phyloP scores from a whole-genome alignment of 2,329 filamentous ascomycete genomes.

The Sporothrix phasma region DNA sequence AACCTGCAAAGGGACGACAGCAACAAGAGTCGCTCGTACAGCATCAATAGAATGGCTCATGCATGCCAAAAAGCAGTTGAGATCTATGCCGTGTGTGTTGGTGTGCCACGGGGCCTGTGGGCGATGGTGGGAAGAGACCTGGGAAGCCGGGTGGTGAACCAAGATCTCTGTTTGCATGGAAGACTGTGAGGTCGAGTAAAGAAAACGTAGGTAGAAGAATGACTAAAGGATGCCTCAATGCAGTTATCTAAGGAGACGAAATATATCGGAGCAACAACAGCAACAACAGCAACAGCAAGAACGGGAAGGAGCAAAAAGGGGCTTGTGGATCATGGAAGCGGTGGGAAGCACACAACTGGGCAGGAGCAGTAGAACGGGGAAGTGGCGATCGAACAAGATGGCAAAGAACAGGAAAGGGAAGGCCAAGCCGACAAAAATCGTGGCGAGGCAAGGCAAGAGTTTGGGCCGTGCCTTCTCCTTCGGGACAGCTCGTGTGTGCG shows the following conservation, averaged over 20 bases:
- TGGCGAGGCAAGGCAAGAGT: background rate
- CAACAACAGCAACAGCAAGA: background rate
- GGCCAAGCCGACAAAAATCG: constrained; percentile 3
- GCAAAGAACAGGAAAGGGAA: background rate
- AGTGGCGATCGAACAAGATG: background rate
- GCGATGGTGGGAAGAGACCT: constrained; percentile 3
- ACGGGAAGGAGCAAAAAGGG: background rate
- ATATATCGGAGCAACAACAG: background rate
- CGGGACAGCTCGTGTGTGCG: background rate
- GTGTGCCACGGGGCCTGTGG: background rate
- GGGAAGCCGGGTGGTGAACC: background rate
- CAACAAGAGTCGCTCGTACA: background rate
- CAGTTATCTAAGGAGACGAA: background rate
- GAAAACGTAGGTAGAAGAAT: background rate
- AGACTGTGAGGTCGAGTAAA: background rate
- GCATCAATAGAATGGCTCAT: constrained; percentile 6
- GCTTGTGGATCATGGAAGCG: background rate
- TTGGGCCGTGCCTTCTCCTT: constrained; percentile 5
- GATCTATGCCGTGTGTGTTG: background rate
- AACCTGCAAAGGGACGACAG: background rate
- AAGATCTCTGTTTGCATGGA: background rate
- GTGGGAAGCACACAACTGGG: background rate
- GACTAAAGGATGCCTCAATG: background rate
- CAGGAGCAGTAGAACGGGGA: background rate
- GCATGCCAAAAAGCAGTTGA: constrained; percentile 11